A percentile compares a stretch with the other conserved stretches of the same genome.
Conservation (phyloP, 345 rosid species). For the Salix purpurea region DNA sequence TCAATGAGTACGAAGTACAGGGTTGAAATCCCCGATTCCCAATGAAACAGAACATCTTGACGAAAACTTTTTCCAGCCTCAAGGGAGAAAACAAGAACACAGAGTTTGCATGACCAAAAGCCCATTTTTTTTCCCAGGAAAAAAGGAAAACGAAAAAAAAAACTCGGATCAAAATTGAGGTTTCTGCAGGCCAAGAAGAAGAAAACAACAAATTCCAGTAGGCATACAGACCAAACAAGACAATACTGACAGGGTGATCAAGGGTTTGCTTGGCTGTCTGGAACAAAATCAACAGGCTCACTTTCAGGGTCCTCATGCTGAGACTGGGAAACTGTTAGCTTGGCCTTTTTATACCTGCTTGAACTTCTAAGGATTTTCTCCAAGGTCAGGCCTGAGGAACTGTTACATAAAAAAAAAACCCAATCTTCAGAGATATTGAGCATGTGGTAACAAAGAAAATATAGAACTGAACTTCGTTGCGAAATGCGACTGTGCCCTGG, state of each 20-base stretch:
- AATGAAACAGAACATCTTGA: too few relatives aligned
- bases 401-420: slow-evolving; percentile 3
- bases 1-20: too few relatives aligned
- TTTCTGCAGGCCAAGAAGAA: neutral
- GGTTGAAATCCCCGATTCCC: too few relatives aligned
- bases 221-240: neutral
- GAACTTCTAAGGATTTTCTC: slow-evolving; percentile 45
- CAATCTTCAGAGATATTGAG: neutral
- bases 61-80: too few relatives aligned
- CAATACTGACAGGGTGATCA: neutral
- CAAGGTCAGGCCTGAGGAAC: slow-evolving; percentile 33
- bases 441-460: neutral
- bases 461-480: neutral
- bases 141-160: too few relatives aligned
- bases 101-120: too few relatives aligned
- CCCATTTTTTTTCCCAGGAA: neutral
- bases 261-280: slow-evolving; percentile 35
- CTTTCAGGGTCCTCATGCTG: slow-evolving; percentile 36
- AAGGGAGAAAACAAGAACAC: too few relatives aligned
- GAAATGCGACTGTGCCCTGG: too few relatives aligned
- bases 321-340: slow-evolving; percentile 41
- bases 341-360: slow-evolving; percentile 51
- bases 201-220: slow-evolving; percentile 2
- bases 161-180: neutral
- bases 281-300: slow-evolving; percentile 45